Conservation (phyloP, 495 filamentous ascomycete genomes). For the Aspergillus homomorphus region DNA sequence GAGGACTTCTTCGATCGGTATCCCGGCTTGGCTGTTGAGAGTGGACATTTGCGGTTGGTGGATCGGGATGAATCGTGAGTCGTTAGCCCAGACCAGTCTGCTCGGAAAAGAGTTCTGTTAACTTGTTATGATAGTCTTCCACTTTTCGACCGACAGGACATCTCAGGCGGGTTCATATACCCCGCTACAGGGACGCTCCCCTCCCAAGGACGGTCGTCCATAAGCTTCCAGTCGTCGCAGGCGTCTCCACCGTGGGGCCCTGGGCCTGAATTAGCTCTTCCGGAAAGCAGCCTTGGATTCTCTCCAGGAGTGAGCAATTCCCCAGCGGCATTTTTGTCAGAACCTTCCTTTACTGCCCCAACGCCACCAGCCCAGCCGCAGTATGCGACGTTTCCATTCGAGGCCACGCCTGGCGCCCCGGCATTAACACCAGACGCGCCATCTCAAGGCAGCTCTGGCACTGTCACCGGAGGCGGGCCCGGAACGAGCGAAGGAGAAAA, state of each 20-base stretch:
- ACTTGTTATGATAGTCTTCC: not conserved
- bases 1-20: slow-evolving; percentile 88
- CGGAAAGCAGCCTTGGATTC: slow-evolving; percentile 19
- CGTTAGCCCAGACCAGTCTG: not conserved
- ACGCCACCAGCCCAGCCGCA: slow-evolving; percentile 37
- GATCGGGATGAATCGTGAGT: slow-evolving; percentile 43
- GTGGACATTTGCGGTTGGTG: slow-evolving; percentile 52
- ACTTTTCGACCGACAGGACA: slow-evolving; percentile 9
- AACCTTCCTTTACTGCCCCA: slow-evolving; percentile 11
- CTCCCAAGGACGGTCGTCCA: slow-evolving; percentile 21
- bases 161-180: slow-evolving; percentile 18
- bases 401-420: slow-evolving; percentile 19
- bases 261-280: slow-evolving; percentile 10
- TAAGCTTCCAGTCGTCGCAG: slow-evolving; percentile 18
- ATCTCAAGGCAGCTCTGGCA: slow-evolving; percentile 31
- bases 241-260: slow-evolving; percentile 12
- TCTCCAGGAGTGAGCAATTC: slow-evolving; percentile 37
- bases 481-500: slow-evolving; percentile 52
- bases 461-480: slow-evolving; percentile 27
- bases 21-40: slow-evolving; percentile 49
- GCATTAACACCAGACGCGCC: slow-evolving; percentile 38
- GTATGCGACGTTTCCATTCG: slow-evolving; percentile 47
- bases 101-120: not conserved
- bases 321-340: slow-evolving; percentile 28
- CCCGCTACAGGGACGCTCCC: slow-evolving; percentile 21